A percentile compares a stretch with the other conserved stretches of the same genome.
Conservation (phyloP, 2,329 filamentous ascomycete genomes). For the Alternaria metachromatica region DNA sequence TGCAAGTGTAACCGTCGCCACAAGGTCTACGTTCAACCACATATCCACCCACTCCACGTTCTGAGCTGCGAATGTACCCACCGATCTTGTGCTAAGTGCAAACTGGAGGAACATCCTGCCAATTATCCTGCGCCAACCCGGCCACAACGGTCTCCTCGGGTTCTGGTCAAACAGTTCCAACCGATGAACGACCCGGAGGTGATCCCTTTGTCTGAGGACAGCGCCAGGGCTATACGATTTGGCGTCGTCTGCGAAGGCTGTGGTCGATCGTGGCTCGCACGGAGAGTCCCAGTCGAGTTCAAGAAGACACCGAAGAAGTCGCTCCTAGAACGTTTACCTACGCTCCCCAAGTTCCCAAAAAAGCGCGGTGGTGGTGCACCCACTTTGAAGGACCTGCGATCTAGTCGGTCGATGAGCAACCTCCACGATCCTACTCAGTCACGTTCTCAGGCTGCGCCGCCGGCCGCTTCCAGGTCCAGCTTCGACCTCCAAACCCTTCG, state of each 20-base stretch:
- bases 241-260: conserved; percentile 35
- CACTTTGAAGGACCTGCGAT: conserved; percentile 17
- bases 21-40: conserved; percentile 7
- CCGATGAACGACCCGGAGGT: conserved; percentile 34
- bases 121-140: no score
- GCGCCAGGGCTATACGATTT: conserved; percentile 20
- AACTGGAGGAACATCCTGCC: conserved; percentile 9
- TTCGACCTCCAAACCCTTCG: conserved; percentile 16
- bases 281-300: conserved; percentile 4
- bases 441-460: not conserved
- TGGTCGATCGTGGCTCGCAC: conserved; percentile 32
- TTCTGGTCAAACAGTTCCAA: conserved; percentile 27
- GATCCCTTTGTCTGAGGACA: conserved; percentile 20
- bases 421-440: not conserved
- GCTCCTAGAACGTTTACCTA: conserved; percentile 9
- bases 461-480: conserved; percentile 9
- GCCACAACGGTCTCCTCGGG: no score
- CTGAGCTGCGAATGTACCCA: conserved; percentile 35
- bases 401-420: conserved; percentile 19
- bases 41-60: conserved; percentile 23
- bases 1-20: conserved; percentile 13
- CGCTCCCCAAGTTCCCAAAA: conserved; percentile 18
- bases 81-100: conserved; percentile 31
- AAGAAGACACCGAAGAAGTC: conserved; percentile 17
- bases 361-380: conserved; percentile 2